A percentile compares a stretch with the other conserved stretches of the same genome.
These are phyloP conservation scores for Lecanoromycetidae sp. DNA, from an alignment of 2,329 filamentous ascomycete species.

Conservation along the genomic window DNA sequence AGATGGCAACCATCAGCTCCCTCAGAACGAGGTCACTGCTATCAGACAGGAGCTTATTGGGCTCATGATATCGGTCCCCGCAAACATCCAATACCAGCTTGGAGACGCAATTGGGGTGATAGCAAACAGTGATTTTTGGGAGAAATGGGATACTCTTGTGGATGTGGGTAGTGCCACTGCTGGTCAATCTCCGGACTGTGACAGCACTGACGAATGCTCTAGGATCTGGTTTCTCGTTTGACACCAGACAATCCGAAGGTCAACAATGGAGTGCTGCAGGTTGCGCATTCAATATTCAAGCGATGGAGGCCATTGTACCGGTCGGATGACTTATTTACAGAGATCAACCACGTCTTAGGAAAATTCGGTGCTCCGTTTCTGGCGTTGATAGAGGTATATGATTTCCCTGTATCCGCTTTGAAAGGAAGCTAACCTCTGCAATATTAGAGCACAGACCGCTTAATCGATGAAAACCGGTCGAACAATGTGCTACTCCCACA, in stretches of 20 bases:
- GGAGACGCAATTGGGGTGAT: constrained; percentile 96
- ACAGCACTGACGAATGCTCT: constrained; percentile 8
- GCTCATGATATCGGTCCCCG: constrained; percentile 85
- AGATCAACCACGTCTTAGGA: constrained; percentile 88
- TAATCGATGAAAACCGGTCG: constrained; percentile 60
- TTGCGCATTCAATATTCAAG: constrained; percentile 95
- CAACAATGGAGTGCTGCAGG: constrained; percentile 90
- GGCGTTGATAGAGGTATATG: constrained; percentile 55
- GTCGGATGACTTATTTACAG: constrained; percentile 81
- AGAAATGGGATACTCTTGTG: constrained; percentile 90
- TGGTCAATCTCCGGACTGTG: too few species aligned
- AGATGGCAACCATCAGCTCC: constrained; percentile 84
- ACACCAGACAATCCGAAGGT: constrained; percentile 68
- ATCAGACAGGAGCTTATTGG: constrained; percentile 95
- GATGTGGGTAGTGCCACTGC: constrained; percentile 51
- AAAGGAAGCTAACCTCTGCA: background rate
- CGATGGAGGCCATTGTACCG: constrained; percentile 90
- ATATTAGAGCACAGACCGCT: constrained; percentile 34
- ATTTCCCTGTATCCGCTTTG: constrained; percentile 32
- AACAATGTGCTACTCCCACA: constrained; percentile 63
- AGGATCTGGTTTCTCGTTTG: constrained; percentile 74
- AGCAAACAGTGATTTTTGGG: constrained; percentile 95
- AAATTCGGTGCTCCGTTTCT: constrained; percentile 80
- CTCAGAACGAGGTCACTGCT: constrained; percentile 65
- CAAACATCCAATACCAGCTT: constrained; percentile 80